Evolutionary conservation across 2,329 filamentous ascomycete genomes (phyloP), one percentile per base, ranked within the genome.

Genomic region (Aspergillus clavatus): DNA sequence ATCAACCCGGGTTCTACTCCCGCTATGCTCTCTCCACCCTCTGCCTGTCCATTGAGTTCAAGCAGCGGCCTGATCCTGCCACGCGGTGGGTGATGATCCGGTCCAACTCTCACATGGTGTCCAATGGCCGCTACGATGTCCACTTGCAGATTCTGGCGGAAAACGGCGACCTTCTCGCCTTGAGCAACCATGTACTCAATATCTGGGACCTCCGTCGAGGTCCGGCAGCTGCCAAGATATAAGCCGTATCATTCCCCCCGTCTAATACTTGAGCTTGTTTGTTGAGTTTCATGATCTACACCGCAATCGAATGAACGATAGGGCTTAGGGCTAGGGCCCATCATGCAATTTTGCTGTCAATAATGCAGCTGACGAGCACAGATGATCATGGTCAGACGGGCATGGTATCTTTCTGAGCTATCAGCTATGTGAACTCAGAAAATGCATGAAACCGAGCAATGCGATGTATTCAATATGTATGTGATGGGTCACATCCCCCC

Each of bases 31-130:
- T 58, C 18, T 55, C 52, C 36, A 56, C 54, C 11, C 46, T 55
- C 5, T 57, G 55, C 39, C 21, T 56, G 37, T 53, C 55, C n/a
- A 49, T 56, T 22, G 55, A 56, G 36, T 56, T 57, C 40, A 57
- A 57, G 40, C 51, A 49, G 23, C 54, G 50, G 31, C 54, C 54
- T 23, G 42, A 45, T 18, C 54, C 52, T 27, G 27, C 36, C 5
- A 58, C 46, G 16, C 36, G 50, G 42, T 57, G 49, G 49, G 45
- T 57, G 18, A 46, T 58, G 39, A 45, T 50, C 11, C 43, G 52
- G n/a, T 56, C 55, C 21, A 50, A 54, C 14, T 57, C 55, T 14
- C 26, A 47, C 36, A 46, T 42, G 21, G 50, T 56, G 1, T 27
- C 43, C 7, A 42, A 53, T 19, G 52, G 51, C 26, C 48, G 54